Conservation (phyloP, 495 filamentous ascomycete genomes). For the Aspergillus egyptiacus region DNA sequence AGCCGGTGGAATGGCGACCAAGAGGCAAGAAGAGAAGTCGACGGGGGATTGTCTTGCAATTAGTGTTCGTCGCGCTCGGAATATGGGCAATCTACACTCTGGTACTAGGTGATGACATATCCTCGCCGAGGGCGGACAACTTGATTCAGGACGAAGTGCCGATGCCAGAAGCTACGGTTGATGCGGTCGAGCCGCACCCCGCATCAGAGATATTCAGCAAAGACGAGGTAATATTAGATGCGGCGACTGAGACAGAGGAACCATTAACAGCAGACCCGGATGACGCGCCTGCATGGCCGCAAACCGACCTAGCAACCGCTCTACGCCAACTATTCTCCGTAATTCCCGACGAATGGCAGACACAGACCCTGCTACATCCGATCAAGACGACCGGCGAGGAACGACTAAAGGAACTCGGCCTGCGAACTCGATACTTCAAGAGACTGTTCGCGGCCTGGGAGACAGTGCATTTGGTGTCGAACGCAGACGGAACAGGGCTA, state of each 20-base stretch:
- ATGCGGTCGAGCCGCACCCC: too few species aligned
- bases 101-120: too few species aligned
- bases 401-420: slow-evolving; percentile 15
- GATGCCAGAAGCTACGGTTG: neutral
- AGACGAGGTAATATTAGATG: too few species aligned
- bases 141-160: too few species aligned
- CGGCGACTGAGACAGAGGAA: too few species aligned
- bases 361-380: slow-evolving; percentile 4
- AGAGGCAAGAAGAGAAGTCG: neutral
- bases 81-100: neutral
- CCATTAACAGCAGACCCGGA: neutral
- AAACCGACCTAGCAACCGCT: neutral
- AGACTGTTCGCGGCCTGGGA: slow-evolving; percentile 17
- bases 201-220: too few species aligned
- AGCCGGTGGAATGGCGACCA: neutral
- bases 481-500: neutral
- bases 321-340: neutral
- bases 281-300: neutral
- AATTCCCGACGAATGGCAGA: slow-evolving; percentile 8
- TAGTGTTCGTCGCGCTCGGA: neutral
- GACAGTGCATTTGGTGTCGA: slow-evolving; percentile 11
- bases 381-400: slow-evolving; percentile 15
- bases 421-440: slow-evolving; percentile 19
- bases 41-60: neutral
- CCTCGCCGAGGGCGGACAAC: too few species aligned